Percentiles rank a stretch among this genome's conserved stretches.
Evolutionary conservation across 192 early-diverging fungal species (phyloP).

Genomic region (Endogone sp.): DNA sequence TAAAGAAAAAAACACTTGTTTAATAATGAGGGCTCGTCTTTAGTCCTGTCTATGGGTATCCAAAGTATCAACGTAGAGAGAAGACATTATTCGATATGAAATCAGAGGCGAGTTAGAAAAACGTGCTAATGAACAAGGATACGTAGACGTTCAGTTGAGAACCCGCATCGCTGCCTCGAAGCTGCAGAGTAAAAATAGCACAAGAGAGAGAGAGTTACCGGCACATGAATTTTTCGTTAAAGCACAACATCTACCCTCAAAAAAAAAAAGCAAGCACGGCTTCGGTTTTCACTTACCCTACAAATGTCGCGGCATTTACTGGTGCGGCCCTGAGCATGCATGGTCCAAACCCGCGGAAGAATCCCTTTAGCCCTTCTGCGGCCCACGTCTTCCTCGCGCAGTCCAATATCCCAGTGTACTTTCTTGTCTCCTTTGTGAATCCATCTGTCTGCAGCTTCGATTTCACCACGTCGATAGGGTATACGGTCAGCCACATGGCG

Average conservation of each 20-base stretch:
- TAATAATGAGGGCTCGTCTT: no score
- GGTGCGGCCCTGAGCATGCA: conserved; percentile 93
- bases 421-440: conserved; percentile 56
- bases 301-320: conserved; percentile 90
- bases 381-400: conserved; percentile 74
- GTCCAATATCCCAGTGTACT: conserved; percentile 74
- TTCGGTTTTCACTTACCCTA: no score
- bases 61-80: no score
- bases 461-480: conserved; percentile 94
- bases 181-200: conserved; percentile 11
- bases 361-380: conserved; percentile 78
- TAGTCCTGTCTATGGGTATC: no score
- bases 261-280: not conserved
- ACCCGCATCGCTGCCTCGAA: conserved; percentile 53
- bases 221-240: not conserved
- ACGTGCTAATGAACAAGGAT: no score
- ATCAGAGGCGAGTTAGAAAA: no score
- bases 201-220: conserved; percentile 5
- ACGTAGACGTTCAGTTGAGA: conserved; percentile 7
- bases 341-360: conserved; percentile 81
- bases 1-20: no score
- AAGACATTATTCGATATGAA: no score
- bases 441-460: conserved; percentile 93
- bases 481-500: conserved; percentile 74
- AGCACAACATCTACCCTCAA: no score